Percentiles rank a stretch among this genome's conserved stretches.
These are phyloP conservation scores for Verruconis gallopava DNA, from an alignment of 2,329 filamentous ascomycete genomes.

Conservation along the genomic window DNA sequence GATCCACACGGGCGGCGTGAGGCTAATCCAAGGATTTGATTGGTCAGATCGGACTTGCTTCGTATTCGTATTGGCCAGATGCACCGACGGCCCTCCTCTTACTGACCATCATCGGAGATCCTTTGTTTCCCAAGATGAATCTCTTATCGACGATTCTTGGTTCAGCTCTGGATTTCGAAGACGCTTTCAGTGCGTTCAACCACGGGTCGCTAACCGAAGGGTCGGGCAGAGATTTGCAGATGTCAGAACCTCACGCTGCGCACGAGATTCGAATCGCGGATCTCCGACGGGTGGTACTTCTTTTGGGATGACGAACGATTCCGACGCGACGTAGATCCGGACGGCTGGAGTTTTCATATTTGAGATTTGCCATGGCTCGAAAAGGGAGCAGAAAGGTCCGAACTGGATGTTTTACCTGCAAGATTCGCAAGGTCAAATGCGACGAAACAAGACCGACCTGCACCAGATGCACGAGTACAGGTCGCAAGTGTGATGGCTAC, in stretches of 20 bases:
- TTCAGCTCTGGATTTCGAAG: too few species aligned
- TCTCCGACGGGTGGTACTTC: not conserved
- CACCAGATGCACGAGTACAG: constrained; percentile 1
- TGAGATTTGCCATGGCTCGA: not conserved
- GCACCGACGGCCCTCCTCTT: too few species aligned
- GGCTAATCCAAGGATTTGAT: too few species aligned
- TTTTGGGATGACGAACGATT: not conserved
- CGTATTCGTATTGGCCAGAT: too few species aligned
- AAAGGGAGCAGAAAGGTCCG: not conserved
- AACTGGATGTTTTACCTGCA: constrained; percentile 6
- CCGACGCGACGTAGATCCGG: not conserved
- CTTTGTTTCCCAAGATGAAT: too few species aligned
- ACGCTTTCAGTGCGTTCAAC: too few species aligned
- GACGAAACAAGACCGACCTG: constrained; percentile 6
- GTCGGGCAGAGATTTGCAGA: too few species aligned
- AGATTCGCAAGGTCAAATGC: constrained; percentile 8
- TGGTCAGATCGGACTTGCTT: not conserved
- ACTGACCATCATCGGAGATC: too few species aligned
- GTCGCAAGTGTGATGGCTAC: constrained; percentile 7
- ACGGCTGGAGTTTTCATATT: not conserved
- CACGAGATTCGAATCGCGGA: not conserved
- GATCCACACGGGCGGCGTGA: too few species aligned
- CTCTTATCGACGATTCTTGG: too few species aligned
- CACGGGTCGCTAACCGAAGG: too few species aligned
- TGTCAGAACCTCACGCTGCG: too few species aligned